Conservation (phyloP, 345 rosid genomes). For the Populus nigra region DNA sequence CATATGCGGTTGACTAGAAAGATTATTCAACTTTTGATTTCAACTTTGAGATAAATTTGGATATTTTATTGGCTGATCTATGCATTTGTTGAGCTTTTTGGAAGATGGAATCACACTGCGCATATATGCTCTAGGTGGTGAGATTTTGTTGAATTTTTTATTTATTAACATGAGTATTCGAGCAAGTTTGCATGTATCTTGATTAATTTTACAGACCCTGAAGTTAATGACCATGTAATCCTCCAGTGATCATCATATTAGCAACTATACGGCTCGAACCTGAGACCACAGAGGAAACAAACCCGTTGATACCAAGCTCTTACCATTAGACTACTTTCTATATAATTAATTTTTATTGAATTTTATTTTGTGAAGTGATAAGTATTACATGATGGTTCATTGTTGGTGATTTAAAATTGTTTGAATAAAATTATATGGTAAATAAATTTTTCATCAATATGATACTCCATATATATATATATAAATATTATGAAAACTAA, state of each 20-base stretch:
- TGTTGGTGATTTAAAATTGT: too few relatives aligned
- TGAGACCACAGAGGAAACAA: too few relatives aligned
- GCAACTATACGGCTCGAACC: accelerated
- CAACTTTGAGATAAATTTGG: not conserved
- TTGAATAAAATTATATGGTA: too few relatives aligned
- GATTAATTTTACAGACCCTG: accelerated
- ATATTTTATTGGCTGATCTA: not conserved
- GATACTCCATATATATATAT: too few relatives aligned
- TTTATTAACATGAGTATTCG: too few relatives aligned
- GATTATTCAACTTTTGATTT: not conserved
- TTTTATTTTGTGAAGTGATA: too few relatives aligned
- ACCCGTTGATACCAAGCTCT: accelerated
- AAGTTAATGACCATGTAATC: too few relatives aligned
- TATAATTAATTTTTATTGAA: not conserved
- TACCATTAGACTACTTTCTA: accelerated
- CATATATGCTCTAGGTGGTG: not conserved
- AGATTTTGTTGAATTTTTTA: not conserved
- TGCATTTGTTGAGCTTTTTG: not conserved
- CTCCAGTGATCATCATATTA: accelerated
- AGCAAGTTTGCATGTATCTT: too few relatives aligned
- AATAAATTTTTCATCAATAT: too few relatives aligned
- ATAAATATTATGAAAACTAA: too few relatives aligned
- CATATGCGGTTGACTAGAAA: constrained; percentile 5
- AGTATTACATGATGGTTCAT: too few relatives aligned
- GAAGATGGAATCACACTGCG: not conserved